These are phyloP conservation scores for Monascus ruber DNA, from an alignment of 2,329 filamentous ascomycete species.

Conservation along the genomic window DNA sequence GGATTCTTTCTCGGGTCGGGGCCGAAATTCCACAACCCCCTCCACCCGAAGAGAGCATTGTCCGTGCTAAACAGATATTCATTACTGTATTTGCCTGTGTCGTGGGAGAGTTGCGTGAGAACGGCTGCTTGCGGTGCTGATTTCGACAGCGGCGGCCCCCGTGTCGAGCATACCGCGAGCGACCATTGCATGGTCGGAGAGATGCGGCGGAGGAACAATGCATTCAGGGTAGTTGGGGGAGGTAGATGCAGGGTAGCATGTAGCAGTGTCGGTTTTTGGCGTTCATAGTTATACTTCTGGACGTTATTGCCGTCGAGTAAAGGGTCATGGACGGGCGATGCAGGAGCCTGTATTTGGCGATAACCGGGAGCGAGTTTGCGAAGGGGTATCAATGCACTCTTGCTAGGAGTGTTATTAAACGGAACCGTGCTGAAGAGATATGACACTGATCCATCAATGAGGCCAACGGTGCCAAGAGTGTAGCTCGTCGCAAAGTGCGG, in stretches of 20 bases:
- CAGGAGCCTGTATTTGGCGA: slow-evolving; percentile 51
- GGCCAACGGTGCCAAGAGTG: slow-evolving; percentile 73
- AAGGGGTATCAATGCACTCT: slow-evolving; percentile 65
- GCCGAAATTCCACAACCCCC: slow-evolving; percentile 92
- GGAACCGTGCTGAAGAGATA: slow-evolving; percentile 89
- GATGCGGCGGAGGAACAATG: slow-evolving; percentile 67
- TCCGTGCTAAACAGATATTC: slow-evolving; percentile 91
- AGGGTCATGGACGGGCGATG: slow-evolving; percentile 21
- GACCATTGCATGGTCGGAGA: slow-evolving; percentile 69
- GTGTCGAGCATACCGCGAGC: slow-evolving; percentile 46
- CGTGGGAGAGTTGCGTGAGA: slow-evolving; percentile 47
- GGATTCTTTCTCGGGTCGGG: slow-evolving; percentile 40
- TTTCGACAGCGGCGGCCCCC: slow-evolving; percentile 29
- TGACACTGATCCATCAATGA: slow-evolving; percentile 92
- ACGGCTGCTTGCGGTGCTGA: slow-evolving; percentile 35
- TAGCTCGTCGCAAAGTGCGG: slow-evolving; percentile 93
- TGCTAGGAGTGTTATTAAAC: slow-evolving; percentile 52
- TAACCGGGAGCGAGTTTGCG: slow-evolving; percentile 73
- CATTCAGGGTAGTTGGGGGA: slow-evolving; percentile 76
- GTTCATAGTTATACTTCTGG: slow-evolving; percentile 40
- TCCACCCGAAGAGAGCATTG: slow-evolving; percentile 73
- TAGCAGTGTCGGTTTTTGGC: slow-evolving; percentile 32
- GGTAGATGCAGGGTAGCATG: slow-evolving; percentile 37
- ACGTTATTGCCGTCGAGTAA: slow-evolving; percentile 14
- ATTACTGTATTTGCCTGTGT: slow-evolving; percentile 74